Percentiles rank a stretch among this genome's conserved stretches.
These are phyloP conservation scores for Plasmopara viticola DNA, from an alignment of 352 stramenopile species.

Conservation along the genomic window DNA sequence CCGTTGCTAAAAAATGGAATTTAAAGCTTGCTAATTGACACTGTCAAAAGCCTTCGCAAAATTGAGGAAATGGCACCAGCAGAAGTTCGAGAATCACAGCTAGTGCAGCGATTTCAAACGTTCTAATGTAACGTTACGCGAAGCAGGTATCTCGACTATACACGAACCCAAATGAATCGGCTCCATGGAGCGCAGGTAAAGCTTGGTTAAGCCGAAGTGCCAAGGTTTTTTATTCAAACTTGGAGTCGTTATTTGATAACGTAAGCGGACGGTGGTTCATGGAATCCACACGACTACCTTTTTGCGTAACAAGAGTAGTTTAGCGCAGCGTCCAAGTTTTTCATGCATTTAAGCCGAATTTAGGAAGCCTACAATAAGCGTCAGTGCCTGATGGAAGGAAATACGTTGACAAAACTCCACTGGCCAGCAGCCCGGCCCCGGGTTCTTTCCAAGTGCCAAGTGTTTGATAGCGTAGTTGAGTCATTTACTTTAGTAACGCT, in stretches of 20 bases:
- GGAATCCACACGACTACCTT: neutral
- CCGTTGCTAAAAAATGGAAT: neutral
- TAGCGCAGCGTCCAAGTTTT: neutral
- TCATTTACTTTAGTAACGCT: neutral
- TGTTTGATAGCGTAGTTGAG: neutral
- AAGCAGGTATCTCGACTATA: neutral
- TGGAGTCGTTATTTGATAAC: neutral
- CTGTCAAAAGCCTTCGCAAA: constrained; percentile 9
- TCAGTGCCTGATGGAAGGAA: neutral
- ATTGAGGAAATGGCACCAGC: constrained; percentile 3
- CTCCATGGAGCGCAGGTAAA: neutral
- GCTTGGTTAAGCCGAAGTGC: neutral
- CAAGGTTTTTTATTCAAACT: neutral
- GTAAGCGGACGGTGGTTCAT: neutral
- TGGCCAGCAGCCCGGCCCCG: neutral
- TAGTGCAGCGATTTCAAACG: neutral
- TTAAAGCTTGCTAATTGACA: constrained; percentile 6
- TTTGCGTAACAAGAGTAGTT: neutral
- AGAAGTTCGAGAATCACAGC: neutral
- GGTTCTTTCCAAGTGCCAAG: too few species aligned
- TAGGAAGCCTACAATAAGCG: neutral
- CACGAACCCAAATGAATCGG: neutral
- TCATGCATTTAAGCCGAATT: neutral
- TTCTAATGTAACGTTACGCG: neutral
- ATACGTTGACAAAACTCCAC: constrained; percentile 1